These are phyloP conservation scores for Wallacemonas collosoma DNA, from an alignment of 208 protist genomes.

Conservation along the genomic window DNA sequence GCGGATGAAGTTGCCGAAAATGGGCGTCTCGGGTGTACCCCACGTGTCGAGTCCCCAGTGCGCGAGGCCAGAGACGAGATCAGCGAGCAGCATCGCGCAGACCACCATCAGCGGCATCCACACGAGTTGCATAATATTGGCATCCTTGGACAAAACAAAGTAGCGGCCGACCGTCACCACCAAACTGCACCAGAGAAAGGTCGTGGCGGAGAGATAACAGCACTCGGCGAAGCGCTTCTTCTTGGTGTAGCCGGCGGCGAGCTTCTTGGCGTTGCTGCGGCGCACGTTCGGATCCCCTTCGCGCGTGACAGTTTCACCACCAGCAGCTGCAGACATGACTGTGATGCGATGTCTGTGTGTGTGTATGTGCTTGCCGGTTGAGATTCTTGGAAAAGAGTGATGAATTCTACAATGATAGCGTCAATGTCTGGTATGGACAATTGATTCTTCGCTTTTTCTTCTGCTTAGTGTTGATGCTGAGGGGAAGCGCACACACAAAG, in stretches of 20 bases:
- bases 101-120: constrained; percentile 67
- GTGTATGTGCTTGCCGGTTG: neutral
- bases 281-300: constrained; percentile 59
- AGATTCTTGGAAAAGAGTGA: too few relatives aligned
- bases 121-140: constrained; percentile 60
- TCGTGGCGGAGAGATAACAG: constrained; percentile 71
- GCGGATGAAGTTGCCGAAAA: constrained; percentile 94
- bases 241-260: constrained; percentile 84
- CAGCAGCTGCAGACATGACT: constrained; percentile 19
- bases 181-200: constrained; percentile 62
- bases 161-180: constrained; percentile 67
- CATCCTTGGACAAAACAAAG: constrained; percentile 65
- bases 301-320: constrained; percentile 36
- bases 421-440: too few relatives aligned
- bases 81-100: constrained; percentile 84
- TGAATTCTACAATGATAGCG: too few relatives aligned
- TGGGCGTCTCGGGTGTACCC: constrained; percentile 86
- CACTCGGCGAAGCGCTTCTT: constrained; percentile 84
- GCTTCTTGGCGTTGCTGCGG: constrained; percentile 75
- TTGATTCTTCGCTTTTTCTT: too few relatives aligned
- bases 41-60: constrained; percentile 95
- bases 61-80: constrained; percentile 90
- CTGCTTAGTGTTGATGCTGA: too few relatives aligned
- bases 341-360: neutral
- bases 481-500: too few relatives aligned